Evolutionary conservation across 2,329 filamentous ascomycete genomes (phyloP).

Genomic region (Talaromyces albobiverticillius): DNA sequence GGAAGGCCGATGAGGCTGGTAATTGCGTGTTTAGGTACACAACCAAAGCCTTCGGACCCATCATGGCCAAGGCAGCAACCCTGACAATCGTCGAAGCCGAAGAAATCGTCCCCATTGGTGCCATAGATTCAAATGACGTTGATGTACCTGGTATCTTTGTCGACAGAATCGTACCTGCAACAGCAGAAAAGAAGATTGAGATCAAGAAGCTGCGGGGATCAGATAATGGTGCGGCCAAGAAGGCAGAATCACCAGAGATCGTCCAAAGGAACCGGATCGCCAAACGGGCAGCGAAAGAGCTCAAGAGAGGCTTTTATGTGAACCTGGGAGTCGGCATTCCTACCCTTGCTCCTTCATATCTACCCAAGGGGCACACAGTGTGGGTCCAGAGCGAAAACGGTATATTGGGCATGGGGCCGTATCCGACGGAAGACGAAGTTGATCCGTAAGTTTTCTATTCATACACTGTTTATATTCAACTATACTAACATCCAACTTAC

Average conservation of each 20-base stretch:
- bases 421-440: conserved; percentile 70
- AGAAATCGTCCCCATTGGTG: conserved; percentile 84
- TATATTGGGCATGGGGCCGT: conserved; percentile 69
- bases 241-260: conserved; percentile 58
- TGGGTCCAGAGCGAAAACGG: conserved; percentile 79
- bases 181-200: conserved; percentile 76
- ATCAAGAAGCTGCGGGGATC: conserved; percentile 73
- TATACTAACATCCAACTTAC: not conserved
- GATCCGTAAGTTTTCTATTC: conserved; percentile 51
- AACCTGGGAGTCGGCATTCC: conserved; percentile 92
- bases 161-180: conserved; percentile 81
- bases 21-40: conserved; percentile 88
- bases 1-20: conserved; percentile 85
- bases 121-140: conserved; percentile 78
- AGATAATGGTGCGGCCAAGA: conserved; percentile 70
- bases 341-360: conserved; percentile 82
- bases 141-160: conserved; percentile 91
- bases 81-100: conserved; percentile 90
- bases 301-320: conserved; percentile 86
- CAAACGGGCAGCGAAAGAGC: conserved; percentile 72
- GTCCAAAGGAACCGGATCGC: conserved; percentile 82
- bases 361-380: conserved; percentile 74
- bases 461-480: not conserved
- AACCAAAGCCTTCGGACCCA: conserved; percentile 69
- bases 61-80: conserved; percentile 84